Conservation (phyloP, 2,329 filamentous ascomycete genomes). For the Xylaria sp. region DNA sequence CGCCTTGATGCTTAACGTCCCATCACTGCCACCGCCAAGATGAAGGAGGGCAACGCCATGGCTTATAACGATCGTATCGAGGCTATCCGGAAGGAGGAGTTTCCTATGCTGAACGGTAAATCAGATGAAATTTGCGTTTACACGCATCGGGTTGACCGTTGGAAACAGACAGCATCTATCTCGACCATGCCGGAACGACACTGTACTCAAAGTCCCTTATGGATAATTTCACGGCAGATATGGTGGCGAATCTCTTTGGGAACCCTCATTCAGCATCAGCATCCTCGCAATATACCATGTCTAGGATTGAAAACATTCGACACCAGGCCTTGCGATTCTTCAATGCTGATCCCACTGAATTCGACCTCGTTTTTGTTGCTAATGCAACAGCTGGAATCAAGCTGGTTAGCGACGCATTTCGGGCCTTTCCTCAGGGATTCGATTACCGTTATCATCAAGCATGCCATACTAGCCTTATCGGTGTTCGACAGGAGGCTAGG, state of each 20-base stretch:
- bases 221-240: constrained; percentile 77
- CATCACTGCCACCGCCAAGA: constrained; percentile 33
- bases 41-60: constrained; percentile 35
- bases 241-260: constrained; percentile 80
- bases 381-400: constrained; percentile 69
- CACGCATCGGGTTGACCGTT: constrained; percentile 11
- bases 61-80: constrained; percentile 66
- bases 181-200: constrained; percentile 96
- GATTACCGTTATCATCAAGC: constrained; percentile 83
- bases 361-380: constrained; percentile 74
- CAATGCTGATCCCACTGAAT: constrained; percentile 78
- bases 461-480: constrained; percentile 86
- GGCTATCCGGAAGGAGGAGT: constrained; percentile 63
- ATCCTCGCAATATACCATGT: constrained; percentile 78
- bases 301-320: constrained; percentile 76
- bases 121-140: neutral
- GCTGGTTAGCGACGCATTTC: constrained; percentile 73
- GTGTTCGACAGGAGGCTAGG: constrained; percentile 73
- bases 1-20: constrained; percentile 27
- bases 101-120: constrained; percentile 69
- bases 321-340: constrained; percentile 76
- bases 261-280: constrained; percentile 90
- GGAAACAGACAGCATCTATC: constrained; percentile 72
- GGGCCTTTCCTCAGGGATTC: constrained; percentile 72
- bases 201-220: constrained; percentile 80